Conservation (phyloP, 2,329 filamentous ascomycete genomes). For the Orbilia quercus region DNA sequence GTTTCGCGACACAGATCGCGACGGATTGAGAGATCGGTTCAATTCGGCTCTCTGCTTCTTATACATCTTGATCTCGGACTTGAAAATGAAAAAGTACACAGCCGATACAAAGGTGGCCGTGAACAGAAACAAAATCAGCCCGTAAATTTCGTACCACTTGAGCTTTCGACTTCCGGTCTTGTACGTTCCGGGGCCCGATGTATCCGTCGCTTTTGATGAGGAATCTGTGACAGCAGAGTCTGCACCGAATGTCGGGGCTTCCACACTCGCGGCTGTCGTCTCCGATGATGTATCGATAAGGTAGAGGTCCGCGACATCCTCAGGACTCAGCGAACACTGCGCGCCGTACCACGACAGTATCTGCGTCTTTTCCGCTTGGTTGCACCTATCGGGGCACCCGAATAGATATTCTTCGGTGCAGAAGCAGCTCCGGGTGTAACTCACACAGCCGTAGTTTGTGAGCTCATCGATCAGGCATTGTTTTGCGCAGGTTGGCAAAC, state of each 20-base stretch:
- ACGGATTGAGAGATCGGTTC: constrained; percentile 1
- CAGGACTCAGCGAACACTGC: constrained; percentile 6
- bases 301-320: background rate
- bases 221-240: background rate
- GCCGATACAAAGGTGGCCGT: constrained; percentile 9
- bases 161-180: background rate
- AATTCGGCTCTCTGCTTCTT: constrained; percentile 1
- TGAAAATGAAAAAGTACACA: constrained; percentile 15
- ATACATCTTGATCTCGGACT: constrained; percentile 10
- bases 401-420: constrained; percentile 11
- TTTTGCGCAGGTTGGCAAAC: constrained; percentile 9
- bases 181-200: constrained; percentile 5
- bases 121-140: constrained; percentile 18
- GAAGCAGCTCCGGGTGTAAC: constrained; percentile 23
- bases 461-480: constrained; percentile 18
- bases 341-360: constrained; percentile 20
- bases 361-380: constrained; percentile 12
- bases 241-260: background rate
- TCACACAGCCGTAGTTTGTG: constrained; percentile 18
- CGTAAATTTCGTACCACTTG: constrained; percentile 31
- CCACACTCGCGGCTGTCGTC: background rate
- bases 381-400: constrained; percentile 16
- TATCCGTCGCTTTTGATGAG: background rate
- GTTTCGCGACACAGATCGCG: background rate
- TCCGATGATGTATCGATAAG: constrained; percentile 6